phyloP scores from a whole-genome alignment of 306 rosid species.

The Chamaecrista fasciculata region DNA sequence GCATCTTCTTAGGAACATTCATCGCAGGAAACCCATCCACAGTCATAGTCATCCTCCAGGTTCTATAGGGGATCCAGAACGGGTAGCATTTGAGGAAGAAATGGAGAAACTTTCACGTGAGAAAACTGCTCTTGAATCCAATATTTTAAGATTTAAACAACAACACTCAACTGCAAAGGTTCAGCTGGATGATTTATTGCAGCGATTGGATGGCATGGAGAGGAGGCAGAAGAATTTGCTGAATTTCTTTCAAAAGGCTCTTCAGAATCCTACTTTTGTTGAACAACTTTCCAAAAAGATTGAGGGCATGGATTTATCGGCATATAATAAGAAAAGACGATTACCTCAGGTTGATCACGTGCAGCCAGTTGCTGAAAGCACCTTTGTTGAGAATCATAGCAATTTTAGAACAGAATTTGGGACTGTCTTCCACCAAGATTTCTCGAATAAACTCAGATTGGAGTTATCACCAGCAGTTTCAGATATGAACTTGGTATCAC shows the following conservation, averaged over 20 bases:
- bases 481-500: slow-evolving; percentile 74
- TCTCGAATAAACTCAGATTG: slow-evolving; percentile 72
- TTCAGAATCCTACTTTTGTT: slow-evolving; percentile 61
- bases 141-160: slow-evolving; percentile 53
- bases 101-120: slow-evolving; percentile 72
- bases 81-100: slow-evolving; percentile 86
- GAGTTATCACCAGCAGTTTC: slow-evolving; percentile 86
- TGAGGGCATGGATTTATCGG: slow-evolving; percentile 74
- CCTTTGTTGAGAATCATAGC: slow-evolving; percentile 62
- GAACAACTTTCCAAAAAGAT: slow-evolving; percentile 67
- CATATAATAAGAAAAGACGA: slow-evolving; percentile 84
- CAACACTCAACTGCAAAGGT: slow-evolving; percentile 52
- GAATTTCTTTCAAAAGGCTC: slow-evolving; percentile 59
- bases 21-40: slow-evolving; percentile 96
- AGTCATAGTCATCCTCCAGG: slow-evolving; percentile 96
- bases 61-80: slow-evolving; percentile 70
- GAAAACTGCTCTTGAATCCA: slow-evolving; percentile 66
- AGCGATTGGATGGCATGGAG: slow-evolving; percentile 59
- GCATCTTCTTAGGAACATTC: slow-evolving; percentile 89
- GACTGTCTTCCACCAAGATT: slow-evolving; percentile 74
- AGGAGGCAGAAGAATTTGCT: slow-evolving; percentile 66
- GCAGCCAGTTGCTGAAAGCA: slow-evolving; percentile 52
- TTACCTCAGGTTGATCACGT: slow-evolving; percentile 59
- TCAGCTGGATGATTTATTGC: slow-evolving; percentile 57
- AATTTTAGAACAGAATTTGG: slow-evolving; percentile 69